Evolutionary conservation across 2,329 filamentous ascomycete species (phyloP), one percentile per base, ranked within the genome.

Genomic region (Pseudogymnoascus sp.): DNA sequence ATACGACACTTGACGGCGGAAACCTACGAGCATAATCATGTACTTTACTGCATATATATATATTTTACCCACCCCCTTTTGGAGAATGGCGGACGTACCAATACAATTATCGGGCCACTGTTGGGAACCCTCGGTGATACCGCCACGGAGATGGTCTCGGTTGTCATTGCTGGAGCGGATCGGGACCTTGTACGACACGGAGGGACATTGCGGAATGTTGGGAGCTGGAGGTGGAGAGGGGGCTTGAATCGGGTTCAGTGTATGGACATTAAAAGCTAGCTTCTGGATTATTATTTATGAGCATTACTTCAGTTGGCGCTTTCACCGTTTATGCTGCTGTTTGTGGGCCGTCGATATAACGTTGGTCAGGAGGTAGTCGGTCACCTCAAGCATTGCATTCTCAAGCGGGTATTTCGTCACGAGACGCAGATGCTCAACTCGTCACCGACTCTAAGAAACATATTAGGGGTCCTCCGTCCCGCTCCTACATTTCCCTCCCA

Each of bases 21-120:
- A 11, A 12, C 12, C 20, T 60, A 43, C 41, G 28, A 41, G 38
- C 37, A 47, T 60, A 60, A 60, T 60, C 22, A 16, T 41, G 28
- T 38, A 34, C 28, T 28, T 43, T 43, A 25, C 34, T 43, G 34
- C 34, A 59, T 37, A 59, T 58, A 58, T 59, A 58, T 34, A n/a
- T n/a, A n/a, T n/a, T 34, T 47, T 28, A 39, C 22, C 41, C 20
- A 47, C 22, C 41, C 41, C 41, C 22, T 28, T 47, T 47, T 47
- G 41, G 41, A 28, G 41, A 28, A 12, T 14, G 41, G 41, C 41
- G 22, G 41, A 16, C 4, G 12, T n/a, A 4, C 41, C 20, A 47
- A 28, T 47, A n/a, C 22, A 14, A 28, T 28, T n/a, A 47, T 9
- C 22, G 20, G 41, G 41, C 22, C 22, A 47, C 2, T 25, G 41